phyloP scores from a whole-genome alignment of 23 red algal species.

The Gracilaria caudata region DNA sequence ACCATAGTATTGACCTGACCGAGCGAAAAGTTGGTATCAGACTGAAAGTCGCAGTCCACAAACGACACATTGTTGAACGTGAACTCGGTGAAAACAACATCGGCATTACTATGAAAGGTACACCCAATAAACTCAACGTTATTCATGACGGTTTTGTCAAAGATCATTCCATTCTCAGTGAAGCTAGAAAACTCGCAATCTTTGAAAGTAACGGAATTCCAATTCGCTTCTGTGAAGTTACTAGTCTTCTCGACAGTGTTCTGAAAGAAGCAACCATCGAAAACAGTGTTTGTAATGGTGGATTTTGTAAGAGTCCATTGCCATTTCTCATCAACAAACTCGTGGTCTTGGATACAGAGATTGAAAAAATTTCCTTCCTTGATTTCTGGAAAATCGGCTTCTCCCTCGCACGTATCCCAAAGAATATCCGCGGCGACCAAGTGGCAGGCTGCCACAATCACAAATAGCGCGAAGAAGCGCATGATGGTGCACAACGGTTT shows the following conservation, averaged over 20 bases:
- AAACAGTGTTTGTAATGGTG: constrained; percentile 38
- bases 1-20: constrained; percentile 44
- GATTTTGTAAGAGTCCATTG: constrained; percentile 39
- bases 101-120: constrained; percentile 29
- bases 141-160: constrained; percentile 40
- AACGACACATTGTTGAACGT: constrained; percentile 57
- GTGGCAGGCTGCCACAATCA: neutral
- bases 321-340: constrained; percentile 31
- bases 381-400: constrained; percentile 52
- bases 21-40: constrained; percentile 60
- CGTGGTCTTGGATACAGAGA: constrained; percentile 53
- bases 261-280: constrained; percentile 41
- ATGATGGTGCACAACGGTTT: neutral
- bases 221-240: constrained; percentile 52
- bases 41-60: constrained; percentile 30
- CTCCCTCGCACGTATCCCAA: constrained; percentile 49
- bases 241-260: constrained; percentile 38
- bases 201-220: constrained; percentile 54
- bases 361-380: constrained; percentile 63
- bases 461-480: neutral
- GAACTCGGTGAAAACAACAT: constrained; percentile 43
- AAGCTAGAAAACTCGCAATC: constrained; percentile 35
- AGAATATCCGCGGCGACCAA: constrained; percentile 30
- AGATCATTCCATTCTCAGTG: constrained; percentile 29
- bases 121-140: constrained; percentile 56